A percentile compares a stretch with the other conserved stretches of the same genome.
Conservation (phyloP, 129 eudicot species). For the Glebionis coronaria region DNA sequence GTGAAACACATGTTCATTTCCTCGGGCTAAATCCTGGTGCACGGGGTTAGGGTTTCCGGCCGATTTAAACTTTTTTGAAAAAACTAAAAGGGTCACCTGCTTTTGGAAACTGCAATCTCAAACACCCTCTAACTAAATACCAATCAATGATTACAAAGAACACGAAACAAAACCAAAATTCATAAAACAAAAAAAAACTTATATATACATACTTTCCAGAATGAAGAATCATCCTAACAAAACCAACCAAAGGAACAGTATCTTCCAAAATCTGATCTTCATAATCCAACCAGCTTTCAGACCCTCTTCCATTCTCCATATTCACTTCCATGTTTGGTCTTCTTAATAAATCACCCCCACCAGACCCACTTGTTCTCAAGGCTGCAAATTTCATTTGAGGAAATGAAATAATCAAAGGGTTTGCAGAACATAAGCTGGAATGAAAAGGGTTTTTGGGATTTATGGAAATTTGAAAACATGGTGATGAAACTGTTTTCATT, state of each 20-base stretch:
- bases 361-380: constrained; percentile 21
- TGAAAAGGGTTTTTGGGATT: constrained; percentile 23
- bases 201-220: constrained; percentile 87
- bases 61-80: too few relatives aligned
- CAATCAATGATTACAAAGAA: too few relatives aligned
- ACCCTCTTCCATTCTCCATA: constrained; percentile 12
- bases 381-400: constrained; percentile 20
- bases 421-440: constrained; percentile 24
- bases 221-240: constrained; percentile 85
- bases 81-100: too few relatives aligned
- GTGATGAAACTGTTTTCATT: constrained; percentile 19
- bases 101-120: too few relatives aligned
- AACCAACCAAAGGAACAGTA: constrained; percentile 78
- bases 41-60: too few relatives aligned
- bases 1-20: too few relatives aligned
- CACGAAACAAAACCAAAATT: too few relatives aligned
- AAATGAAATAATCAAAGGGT: constrained; percentile 25
- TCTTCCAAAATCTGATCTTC: constrained; percentile 76
- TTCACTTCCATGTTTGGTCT: constrained; percentile 41
- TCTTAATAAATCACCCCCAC: constrained; percentile 37
- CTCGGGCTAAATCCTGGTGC: too few relatives aligned
- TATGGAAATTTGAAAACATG: constrained; percentile 16
- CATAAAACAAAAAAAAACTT: too few relatives aligned
- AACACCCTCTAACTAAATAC: too few relatives aligned
- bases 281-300: constrained; percentile 63